Conservation (phyloP, 306 rosid species). For the Lathyrus oleraceus region DNA sequence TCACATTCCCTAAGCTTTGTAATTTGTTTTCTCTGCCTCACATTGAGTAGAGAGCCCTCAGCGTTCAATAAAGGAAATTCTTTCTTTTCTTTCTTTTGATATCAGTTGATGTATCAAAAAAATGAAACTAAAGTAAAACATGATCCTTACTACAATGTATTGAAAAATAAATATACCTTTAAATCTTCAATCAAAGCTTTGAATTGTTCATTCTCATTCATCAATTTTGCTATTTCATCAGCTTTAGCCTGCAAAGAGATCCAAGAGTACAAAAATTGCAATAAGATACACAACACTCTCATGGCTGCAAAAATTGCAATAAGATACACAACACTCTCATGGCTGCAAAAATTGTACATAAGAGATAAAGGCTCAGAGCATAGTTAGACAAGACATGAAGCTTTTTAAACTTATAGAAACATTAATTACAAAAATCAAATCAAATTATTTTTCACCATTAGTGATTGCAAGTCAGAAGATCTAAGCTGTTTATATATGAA, state of each 20-base stretch:
- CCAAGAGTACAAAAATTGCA: conserved; percentile 20
- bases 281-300: conserved; percentile 18
- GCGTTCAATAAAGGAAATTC: too few species aligned
- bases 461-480: conserved; percentile 7
- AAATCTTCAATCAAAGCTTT: conserved; percentile 74
- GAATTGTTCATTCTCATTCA: conserved; percentile 93
- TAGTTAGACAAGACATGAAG: conserved; percentile 21
- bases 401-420: conserved; percentile 22
- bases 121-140: conserved; percentile 12
- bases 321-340: conserved; percentile 18
- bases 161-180: conserved; percentile 57
- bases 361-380: conserved; percentile 27
- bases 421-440: not conserved
- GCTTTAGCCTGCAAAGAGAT: conserved; percentile 82
- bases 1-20: not conserved
- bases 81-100: too few species aligned
- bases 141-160: conserved; percentile 3
- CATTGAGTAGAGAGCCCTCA: not conserved
- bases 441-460: conserved; percentile 1
- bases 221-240: conserved; percentile 89
- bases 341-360: conserved; percentile 19
- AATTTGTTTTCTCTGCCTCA: not conserved
- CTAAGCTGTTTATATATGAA: conserved; percentile 11
- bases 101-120: not conserved
- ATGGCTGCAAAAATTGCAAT: conserved; percentile 22